These are phyloP conservation scores for Thraustochytrium sp. DNA, from an alignment of 352 stramenopile genomes.

Conservation along the genomic window DNA sequence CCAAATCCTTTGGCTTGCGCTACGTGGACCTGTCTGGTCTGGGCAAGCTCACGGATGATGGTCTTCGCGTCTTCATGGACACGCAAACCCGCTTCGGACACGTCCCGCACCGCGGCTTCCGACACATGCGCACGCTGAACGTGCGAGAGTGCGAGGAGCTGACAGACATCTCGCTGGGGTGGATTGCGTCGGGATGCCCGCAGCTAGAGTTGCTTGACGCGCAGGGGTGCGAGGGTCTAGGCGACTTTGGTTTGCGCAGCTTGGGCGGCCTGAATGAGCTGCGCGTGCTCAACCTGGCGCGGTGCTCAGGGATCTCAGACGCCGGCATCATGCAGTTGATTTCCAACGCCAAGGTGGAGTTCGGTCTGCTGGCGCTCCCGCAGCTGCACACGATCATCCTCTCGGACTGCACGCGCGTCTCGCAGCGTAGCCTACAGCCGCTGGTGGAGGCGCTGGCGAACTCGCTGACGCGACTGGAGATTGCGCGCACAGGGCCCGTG, in stretches of 20 bases:
- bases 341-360: not conserved
- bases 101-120: not conserved
- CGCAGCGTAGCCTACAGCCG: not conserved
- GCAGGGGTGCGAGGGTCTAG: not conserved
- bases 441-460: not conserved
- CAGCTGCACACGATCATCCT: conserved; percentile 31
- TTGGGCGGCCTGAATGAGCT: not conserved
- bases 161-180: conserved; percentile 16
- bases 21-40: not conserved
- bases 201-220: not conserved
- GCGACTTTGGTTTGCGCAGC: conserved; percentile 13
- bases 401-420: not conserved
- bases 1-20: not conserved
- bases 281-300: not conserved
- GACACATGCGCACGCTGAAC: not conserved
- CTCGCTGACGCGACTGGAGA: not conserved
- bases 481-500: not conserved
- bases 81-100: not conserved
- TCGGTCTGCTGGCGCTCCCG: not conserved
- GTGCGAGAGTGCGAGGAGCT: not conserved
- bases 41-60: not conserved
- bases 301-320: conserved; percentile 3
- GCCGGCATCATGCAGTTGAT: not conserved
- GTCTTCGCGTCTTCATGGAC: conserved; percentile 3
- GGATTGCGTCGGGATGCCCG: conserved; percentile 27